Conservation (phyloP, 2,329 filamentous ascomycete genomes). For the Curvularia lunata region DNA sequence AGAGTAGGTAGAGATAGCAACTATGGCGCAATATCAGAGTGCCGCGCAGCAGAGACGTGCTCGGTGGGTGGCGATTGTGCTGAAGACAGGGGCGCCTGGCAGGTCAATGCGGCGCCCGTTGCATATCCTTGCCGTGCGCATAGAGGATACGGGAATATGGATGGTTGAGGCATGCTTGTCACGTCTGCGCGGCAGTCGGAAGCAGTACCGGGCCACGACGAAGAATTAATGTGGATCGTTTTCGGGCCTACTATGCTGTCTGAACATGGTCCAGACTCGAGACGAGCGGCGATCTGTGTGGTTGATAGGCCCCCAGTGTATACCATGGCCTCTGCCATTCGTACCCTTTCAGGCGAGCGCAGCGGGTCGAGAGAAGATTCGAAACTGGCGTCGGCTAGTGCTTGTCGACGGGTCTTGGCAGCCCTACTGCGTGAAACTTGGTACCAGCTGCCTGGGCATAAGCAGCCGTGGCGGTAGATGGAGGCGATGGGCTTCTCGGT, state of each 20-base stretch:
- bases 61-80: neutral
- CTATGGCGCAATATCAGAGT: neutral
- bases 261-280: constrained; percentile 6
- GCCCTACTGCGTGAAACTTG: neutral
- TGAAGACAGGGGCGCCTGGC: neutral
- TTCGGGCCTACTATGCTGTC: constrained; percentile 3
- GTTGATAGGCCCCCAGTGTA: neutral
- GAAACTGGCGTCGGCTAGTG: neutral
- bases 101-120: neutral
- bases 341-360: neutral
- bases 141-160: neutral
- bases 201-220: constrained; percentile 1
- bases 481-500: neutral
- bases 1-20: neutral
- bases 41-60: neutral
- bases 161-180: neutral
- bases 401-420: neutral
- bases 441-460: neutral
- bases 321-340: neutral
- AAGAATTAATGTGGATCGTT: constrained; percentile 1
- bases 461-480: neutral
- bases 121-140: neutral
- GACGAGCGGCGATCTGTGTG: constrained; percentile 2
- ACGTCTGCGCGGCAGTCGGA: constrained; percentile 3
- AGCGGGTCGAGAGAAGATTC: neutral